Percentiles rank a stretch among this genome's conserved stretches.
Evolutionary conservation across 208 protist species (phyloP).

Genomic region (Acanthamoeba sp.): DNA sequence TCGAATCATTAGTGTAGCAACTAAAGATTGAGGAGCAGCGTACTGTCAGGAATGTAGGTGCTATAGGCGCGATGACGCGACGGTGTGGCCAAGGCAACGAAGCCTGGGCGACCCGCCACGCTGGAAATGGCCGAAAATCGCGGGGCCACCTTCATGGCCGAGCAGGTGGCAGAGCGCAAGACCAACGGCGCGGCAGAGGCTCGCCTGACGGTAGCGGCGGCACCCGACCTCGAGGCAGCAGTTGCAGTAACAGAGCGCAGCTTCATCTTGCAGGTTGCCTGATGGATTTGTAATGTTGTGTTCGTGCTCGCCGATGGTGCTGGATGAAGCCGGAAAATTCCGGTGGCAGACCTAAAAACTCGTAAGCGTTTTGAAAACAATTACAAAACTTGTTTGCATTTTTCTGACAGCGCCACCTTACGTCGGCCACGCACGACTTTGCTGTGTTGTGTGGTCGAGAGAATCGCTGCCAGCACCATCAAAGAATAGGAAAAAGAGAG

Average conservation of each 20-base stretch:
- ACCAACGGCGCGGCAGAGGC: background rate
- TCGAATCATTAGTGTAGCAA: too few species aligned
- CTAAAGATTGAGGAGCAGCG: background rate
- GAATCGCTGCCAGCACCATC: too few species aligned
- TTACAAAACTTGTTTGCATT: background rate
- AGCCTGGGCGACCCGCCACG: background rate
- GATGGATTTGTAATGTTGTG: background rate
- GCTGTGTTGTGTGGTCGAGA: background rate
- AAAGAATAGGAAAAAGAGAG: background rate
- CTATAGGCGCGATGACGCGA: background rate
- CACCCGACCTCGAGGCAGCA: background rate
- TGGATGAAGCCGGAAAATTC: background rate
- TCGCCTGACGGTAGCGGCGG: background rate
- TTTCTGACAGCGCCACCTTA: background rate
- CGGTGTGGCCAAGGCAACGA: background rate
- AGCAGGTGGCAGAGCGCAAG: background rate
- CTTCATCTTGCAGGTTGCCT: background rate
- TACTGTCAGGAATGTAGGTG: conserved; percentile 11
- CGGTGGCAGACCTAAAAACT: background rate
- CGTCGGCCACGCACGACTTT: background rate
- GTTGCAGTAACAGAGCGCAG: background rate
- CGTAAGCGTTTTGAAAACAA: background rate
- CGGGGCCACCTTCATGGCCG: background rate
- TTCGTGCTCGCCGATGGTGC: background rate
- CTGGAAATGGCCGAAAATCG: background rate